phyloP scores from a whole-genome alignment of 2,329 filamentous ascomycete species.

The Alternaria sp. region DNA sequence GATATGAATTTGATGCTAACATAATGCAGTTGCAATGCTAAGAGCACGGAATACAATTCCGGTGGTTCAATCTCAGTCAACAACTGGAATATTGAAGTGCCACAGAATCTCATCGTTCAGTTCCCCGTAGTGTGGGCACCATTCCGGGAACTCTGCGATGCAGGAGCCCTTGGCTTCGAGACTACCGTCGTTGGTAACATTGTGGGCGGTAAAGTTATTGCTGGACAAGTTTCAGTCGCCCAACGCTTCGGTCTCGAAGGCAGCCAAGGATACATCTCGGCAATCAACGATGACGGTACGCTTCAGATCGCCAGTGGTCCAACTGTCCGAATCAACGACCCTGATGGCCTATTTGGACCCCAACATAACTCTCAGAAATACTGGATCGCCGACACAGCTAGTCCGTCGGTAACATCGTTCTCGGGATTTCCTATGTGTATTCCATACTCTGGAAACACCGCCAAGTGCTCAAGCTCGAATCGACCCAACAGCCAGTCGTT shows the following conservation, averaged over 20 bases:
- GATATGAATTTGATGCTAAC: not conserved
- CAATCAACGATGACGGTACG: constrained; percentile 43
- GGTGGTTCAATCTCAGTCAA: constrained; percentile 57
- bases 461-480: constrained; percentile 48
- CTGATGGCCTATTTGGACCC: constrained; percentile 53
- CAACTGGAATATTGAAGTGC: constrained; percentile 55
- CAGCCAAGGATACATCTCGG: constrained; percentile 47
- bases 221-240: constrained; percentile 47
- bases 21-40: constrained; percentile 23
- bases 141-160: constrained; percentile 42
- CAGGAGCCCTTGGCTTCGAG: constrained; percentile 29
- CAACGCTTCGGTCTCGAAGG: constrained; percentile 47
- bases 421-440: constrained; percentile 62
- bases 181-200: constrained; percentile 50
- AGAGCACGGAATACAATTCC: constrained; percentile 48
- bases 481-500: constrained; percentile 41
- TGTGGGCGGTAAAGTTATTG: constrained; percentile 46
- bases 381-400: constrained; percentile 59
- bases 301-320: constrained; percentile 49
- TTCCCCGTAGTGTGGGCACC: constrained; percentile 58
- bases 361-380: constrained; percentile 37
- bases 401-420: constrained; percentile 57
- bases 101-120: constrained; percentile 58
- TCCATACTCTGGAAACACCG: constrained; percentile 49
- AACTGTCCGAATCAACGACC: constrained; percentile 53